Evolutionary conservation across 805 yeast species (phyloP).

Genomic region (Saturnispora zaruensis): DNA sequence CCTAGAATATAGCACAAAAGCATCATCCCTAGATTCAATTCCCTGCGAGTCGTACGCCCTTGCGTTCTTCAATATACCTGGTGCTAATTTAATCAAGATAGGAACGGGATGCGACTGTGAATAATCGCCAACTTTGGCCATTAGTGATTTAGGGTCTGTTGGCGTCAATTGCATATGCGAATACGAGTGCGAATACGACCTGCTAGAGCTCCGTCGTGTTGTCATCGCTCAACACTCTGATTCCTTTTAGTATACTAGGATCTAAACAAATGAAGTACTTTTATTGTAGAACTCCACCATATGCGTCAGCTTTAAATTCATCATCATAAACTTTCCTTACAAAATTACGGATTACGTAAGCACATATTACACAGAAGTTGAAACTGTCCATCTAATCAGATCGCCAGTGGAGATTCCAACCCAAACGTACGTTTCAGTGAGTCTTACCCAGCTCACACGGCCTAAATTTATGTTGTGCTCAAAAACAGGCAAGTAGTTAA

Average conservation of each 20-base stretch:
- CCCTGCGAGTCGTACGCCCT: constrained; percentile 36
- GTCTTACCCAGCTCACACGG: constrained; percentile 26
- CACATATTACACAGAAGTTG: background rate
- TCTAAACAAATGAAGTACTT: background rate
- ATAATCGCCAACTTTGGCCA: constrained; percentile 41
- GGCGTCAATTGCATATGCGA: constrained; percentile 12
- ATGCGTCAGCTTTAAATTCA: background rate
- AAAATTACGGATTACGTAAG: background rate
- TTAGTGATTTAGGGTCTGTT: constrained; percentile 30
- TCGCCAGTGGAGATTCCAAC: constrained; percentile 32
- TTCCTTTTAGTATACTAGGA: background rate
- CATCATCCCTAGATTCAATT: constrained; percentile 32
- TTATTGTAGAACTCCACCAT: background rate
- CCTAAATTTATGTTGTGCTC: constrained; percentile 28
- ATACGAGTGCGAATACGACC: constrained; percentile 1
- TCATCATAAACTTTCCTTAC: background rate
- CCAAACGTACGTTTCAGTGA: constrained; percentile 29
- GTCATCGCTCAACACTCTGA: background rate
- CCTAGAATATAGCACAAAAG: constrained; percentile 49
- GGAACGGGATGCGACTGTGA: constrained; percentile 41
- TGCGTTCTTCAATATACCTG: constrained; percentile 39
- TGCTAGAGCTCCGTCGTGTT: background rate
- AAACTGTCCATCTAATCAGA: constrained; percentile 30
- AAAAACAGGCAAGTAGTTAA: constrained; percentile 26
- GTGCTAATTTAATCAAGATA: constrained; percentile 49